Evolutionary conservation across 2,329 filamentous ascomycete species (phyloP).

Genomic region (Metarhizium brunneum): DNA sequence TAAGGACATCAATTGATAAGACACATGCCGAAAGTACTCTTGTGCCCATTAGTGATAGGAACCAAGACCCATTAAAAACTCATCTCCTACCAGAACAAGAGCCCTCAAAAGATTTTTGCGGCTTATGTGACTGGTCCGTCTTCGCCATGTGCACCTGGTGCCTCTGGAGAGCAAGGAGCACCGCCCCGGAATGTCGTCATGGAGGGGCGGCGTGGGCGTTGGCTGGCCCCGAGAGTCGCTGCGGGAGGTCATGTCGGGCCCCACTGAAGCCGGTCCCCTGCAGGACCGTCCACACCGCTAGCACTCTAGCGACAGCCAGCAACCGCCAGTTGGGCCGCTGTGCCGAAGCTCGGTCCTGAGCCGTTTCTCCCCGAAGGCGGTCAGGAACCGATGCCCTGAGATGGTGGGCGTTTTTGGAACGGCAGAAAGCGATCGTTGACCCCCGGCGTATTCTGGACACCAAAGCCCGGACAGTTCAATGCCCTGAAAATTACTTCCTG

Average conservation of each 20-base stretch:
- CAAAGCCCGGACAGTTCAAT: not conserved
- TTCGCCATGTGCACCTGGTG: not conserved
- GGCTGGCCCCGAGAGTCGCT: slow-evolving; percentile 1
- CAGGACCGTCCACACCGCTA: not conserved
- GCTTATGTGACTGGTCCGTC: not conserved
- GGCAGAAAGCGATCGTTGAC: not conserved
- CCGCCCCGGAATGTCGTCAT: slow-evolving; percentile 9
- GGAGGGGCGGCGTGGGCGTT: slow-evolving; percentile 4
- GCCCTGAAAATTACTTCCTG: not conserved
- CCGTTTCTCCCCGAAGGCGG: slow-evolving; percentile 7
- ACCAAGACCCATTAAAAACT: not conserved
- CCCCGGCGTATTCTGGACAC: no score
- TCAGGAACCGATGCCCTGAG: slow-evolving; percentile 3
- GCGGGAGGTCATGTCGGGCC: not conserved
- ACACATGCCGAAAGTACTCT: not conserved
- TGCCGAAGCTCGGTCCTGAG: not conserved
- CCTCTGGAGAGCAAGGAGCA: not conserved
- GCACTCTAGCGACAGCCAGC: not conserved
- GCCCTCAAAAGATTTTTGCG: not conserved
- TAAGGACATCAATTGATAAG: slow-evolving; percentile 2
- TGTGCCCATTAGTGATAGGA: no score
- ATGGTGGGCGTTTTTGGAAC: not conserved
- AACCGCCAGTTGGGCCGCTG: not conserved
- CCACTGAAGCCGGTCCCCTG: not conserved
- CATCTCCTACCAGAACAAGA: not conserved